Base-by-base conservation (phyloP, 495 filamentous ascomycete species). In the Ascobolus immersus region DNA sequence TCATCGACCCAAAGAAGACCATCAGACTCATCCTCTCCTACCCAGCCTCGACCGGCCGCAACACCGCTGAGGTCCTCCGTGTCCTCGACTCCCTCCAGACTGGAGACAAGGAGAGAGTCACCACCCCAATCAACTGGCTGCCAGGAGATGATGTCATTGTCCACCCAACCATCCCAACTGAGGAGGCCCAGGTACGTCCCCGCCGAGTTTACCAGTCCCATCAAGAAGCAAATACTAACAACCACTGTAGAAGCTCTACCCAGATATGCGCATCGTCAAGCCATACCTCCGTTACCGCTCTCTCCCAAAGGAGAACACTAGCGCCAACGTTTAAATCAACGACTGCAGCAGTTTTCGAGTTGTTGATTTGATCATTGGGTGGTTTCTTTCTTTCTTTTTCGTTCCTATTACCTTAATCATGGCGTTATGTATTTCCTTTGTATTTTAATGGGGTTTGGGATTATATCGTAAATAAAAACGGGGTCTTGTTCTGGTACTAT, bases 1-100 rank as follows among this genome's bases (percentile, higher is more conserved):
- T 94, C 61, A 89, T 96, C 55, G 86, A 94, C 63, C 89, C 86
- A 36, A 90, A 73, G 66, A 93, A 94, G 71, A 81, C 72, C 39
- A 93, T 94, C 56, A 80, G 86, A 47, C 71, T 80, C 48, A 93
- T 91, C 55, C 66, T 94, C 41, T 73, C 81, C 45, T 96, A 93
- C 67, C 89, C 89, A 12, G 86, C 89, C 37, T 92, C 80, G 27
- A 94, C 89, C 19, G 89, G 86, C 51, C 79, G 86, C 48, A 96
- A 94, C 61, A 76, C 78, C 37, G 81, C 79, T 44, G 86, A 94
- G 60, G 77, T 96, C 35, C 69, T 96, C 39, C 78, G 89, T 48
- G 73, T 94, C 34, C 64, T 96, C 51, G 82, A 94, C 62, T 90
- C 80, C 31, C 71, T 94, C 37, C 81, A 93, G 64, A 91, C 89